Evolutionary conservation across 306 rosid species (phyloP), one percentile per base, ranked within the genome.

Genomic region (Trifolium pratense): DNA sequence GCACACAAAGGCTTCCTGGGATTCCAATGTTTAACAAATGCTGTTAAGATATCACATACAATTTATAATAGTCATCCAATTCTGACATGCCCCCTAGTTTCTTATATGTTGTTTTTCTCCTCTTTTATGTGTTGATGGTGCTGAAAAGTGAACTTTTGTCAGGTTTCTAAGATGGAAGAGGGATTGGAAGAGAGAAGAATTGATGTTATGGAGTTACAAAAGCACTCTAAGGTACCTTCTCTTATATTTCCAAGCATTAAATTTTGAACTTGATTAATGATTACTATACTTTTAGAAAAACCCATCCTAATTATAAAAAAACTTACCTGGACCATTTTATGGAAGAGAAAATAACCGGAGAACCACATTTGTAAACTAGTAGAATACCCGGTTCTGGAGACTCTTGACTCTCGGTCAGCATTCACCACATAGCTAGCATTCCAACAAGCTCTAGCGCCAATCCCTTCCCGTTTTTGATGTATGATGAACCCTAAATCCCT

Each of bases 141-240:
- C 75, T 72, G 69, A 72, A 70, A 29, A 76, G 31, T 80, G 76
- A 56, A 14, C 68, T 78, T 71, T 75, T 83, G 11, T 55, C 84
- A 92, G 98, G 84, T 88, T 84, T 73, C 75, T 83, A 82, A 65
- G 62, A 70, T 87, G 76, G 92, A 86, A 68, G 87, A 68, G 76
- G 75, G 61, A 63, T 58, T 89, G 75, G 84, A 76, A 74, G 87
- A 84, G 66, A 84, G 82, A 51, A 80, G 62, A 32, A 65, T 52
- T 39, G 75, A 66, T 69, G 86, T 86, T 71, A 23, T 60, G 65
- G 89, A 87, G 55, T 87, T 92, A 68, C 92, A 90, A 79, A 88
- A 87, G 69, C 83, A 88, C 81, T 87, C 95, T 37, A 83, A 83
- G 90, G 98, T 87, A 76, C 31, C 25, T 66, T 66, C 46, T 40